Evolutionary conservation across 108 stramenopile species (phyloP), one percentile per base, ranked within the genome.

Genomic region (Stephanodiscus minutulus): DNA sequence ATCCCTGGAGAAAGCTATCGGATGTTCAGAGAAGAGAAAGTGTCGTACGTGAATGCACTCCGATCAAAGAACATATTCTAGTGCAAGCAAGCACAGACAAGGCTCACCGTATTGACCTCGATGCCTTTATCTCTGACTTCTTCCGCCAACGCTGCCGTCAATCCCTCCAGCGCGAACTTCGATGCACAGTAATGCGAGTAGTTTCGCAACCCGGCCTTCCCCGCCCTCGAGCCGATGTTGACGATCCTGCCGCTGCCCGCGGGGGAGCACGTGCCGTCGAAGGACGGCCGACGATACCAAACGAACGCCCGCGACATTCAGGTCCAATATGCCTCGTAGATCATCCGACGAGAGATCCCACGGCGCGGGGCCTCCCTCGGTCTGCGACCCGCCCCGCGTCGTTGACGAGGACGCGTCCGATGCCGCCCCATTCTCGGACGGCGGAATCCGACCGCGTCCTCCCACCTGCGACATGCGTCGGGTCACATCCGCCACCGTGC

Each of bases 161-260:
- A 25, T 59, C 88, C 88, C 66, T 88, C 88, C 44, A 88, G 21
- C 0, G 85, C 88, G 69, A 86, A 86, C 50, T 88, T 88, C 33
- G 73, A 68, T 0, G 88, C 85, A 21, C 83, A 83, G 35, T 88
- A 88, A 46, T 73, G 76, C 13, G 85, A 84, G 22, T 79, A 67
- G 39, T 81, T 71, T 17, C 77, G 71, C 15, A 84, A 44, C 22
- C 85, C 85, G 8, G 84, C 68, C 58, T 88, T 88, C 1, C 88
- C 88, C n/a, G 88, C 88, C 37, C 73, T 65, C 7, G 81, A 82
- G 15, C 82, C 79, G 17, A 88, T 85, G 57, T 88, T 88, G 9
- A 88, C 27, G 22, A 88, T 86, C 41, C 65, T 67, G 25, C 77
- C 81, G 18, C 54, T 21, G 65, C 81, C 11, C 28, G 73, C 63